phyloP scores from a whole-genome alignment of 371 early-diverging fungal genomes.

The Actinomucor elegans region DNA sequence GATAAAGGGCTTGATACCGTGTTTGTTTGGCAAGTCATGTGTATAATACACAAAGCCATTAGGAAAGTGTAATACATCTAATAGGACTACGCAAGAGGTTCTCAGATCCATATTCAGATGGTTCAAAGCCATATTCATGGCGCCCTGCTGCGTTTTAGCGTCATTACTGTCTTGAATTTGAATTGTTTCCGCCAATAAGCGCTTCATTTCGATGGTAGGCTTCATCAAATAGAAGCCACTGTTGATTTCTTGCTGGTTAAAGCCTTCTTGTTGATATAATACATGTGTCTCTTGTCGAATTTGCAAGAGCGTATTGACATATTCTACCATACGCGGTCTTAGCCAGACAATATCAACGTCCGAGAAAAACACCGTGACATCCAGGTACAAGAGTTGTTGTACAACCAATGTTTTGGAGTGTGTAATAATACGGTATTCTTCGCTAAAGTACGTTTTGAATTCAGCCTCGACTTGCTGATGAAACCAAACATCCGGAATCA shows the following conservation, averaged over 20 bases:
- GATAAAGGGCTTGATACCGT: conserved; percentile 39
- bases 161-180: conserved; percentile 33
- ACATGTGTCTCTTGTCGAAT: conserved; percentile 38
- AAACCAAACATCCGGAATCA: conserved; percentile 41
- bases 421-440: conserved; percentile 43
- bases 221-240: conserved; percentile 45
- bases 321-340: conserved; percentile 33
- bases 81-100: conserved; percentile 25
- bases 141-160: conserved; percentile 39
- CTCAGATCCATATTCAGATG: conserved; percentile 32
- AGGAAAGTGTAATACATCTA: conserved; percentile 46
- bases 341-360: conserved; percentile 48
- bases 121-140: conserved; percentile 38
- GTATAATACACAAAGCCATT: conserved; percentile 39
- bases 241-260: conserved; percentile 32
- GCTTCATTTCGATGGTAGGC: conserved; percentile 31
- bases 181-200: conserved; percentile 37
- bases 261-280: conserved; percentile 41
- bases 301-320: conserved; percentile 23
- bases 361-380: conserved; percentile 40
- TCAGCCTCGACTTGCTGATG: conserved; percentile 37
- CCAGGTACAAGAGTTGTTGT: conserved; percentile 38
- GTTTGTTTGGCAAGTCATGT: conserved; percentile 26
- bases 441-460: conserved; percentile 42
- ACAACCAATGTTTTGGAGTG: conserved; percentile 43